Percentiles rank a stretch among this genome's conserved stretches.
Conservation (phyloP, 2,329 filamentous ascomycete species). For the Malbranchea cinnamomea region DNA sequence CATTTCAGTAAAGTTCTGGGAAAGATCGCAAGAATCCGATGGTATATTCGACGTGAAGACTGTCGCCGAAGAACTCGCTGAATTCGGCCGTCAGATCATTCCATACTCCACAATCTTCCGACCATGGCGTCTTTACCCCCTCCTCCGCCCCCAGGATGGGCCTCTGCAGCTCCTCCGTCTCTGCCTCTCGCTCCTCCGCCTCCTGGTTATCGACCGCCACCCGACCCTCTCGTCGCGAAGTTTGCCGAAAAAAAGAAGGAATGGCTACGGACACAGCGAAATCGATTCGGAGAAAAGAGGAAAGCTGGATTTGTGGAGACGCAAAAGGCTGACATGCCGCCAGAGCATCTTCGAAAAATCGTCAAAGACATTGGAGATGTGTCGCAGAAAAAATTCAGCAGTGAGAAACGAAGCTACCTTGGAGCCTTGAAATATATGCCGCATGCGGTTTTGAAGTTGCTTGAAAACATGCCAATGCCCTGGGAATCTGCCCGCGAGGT, state of each 20-base stretch:
- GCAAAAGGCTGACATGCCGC: slow-evolving; percentile 96
- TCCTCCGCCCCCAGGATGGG: slow-evolving; percentile 56
- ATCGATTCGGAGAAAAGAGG: slow-evolving; percentile 90
- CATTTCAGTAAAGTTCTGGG: no score
- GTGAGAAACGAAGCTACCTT: slow-evolving; percentile 93
- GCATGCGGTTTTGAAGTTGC: slow-evolving; percentile 86
- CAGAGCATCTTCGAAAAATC: slow-evolving; percentile 95
- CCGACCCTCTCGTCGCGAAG: slow-evolving; percentile 77
- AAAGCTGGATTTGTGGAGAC: slow-evolving; percentile 95
- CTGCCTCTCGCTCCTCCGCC: slow-evolving; percentile 56
- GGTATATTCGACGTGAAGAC: slow-evolving; percentile 5
- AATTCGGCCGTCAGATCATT: slow-evolving; percentile 4
- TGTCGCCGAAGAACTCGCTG: slow-evolving; percentile 1
- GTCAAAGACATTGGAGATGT: slow-evolving; percentile 98
- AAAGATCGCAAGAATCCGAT: not conserved
- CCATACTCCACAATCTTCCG: no score
- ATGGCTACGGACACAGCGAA: slow-evolving; percentile 85
- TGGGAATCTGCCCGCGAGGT: slow-evolving; percentile 96
- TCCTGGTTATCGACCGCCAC: slow-evolving; percentile 66
- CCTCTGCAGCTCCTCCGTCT: slow-evolving; percentile 35
- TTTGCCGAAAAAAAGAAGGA: slow-evolving; percentile 98
- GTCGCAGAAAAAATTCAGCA: slow-evolving; percentile 98
- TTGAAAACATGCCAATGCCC: slow-evolving; percentile 99
- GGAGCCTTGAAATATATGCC: slow-evolving; percentile 99
- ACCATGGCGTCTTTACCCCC: slow-evolving; percentile 46